Percentiles rank a stretch among this genome's conserved stretches.
Conservation (phyloP, 768 basidiomycete genomes). For the Mrakia blollopis region DNA sequence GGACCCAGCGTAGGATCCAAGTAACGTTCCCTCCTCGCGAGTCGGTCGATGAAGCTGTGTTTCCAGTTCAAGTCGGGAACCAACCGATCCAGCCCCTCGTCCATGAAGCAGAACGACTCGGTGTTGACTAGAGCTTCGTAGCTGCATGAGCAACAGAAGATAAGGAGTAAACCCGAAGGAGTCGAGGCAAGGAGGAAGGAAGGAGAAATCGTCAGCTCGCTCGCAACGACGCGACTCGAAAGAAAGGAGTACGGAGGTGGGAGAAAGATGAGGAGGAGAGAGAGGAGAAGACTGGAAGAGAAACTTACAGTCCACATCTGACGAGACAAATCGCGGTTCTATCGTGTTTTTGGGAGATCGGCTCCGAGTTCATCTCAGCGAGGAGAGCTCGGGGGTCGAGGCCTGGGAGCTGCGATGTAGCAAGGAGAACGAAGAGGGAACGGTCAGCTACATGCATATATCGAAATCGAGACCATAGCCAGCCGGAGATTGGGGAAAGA, state of each 20-base stretch:
- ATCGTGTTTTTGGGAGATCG: background rate
- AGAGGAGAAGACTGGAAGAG: too few relatives aligned
- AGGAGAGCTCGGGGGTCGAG: background rate
- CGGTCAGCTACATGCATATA: background rate
- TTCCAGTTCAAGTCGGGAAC: background rate
- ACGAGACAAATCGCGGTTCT: background rate
- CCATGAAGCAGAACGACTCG: background rate
- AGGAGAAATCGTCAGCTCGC: too few relatives aligned
- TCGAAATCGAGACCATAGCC: background rate
- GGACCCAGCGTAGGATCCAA: background rate
- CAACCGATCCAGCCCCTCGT: background rate
- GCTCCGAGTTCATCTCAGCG: background rate
- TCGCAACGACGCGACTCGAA: too few relatives aligned
- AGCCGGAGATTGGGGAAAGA: background rate
- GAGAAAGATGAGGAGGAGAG: too few relatives aligned
- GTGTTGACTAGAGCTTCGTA: background rate
- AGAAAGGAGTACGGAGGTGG: too few relatives aligned
- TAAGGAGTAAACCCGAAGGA: too few relatives aligned
- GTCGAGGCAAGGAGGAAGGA: too few relatives aligned
- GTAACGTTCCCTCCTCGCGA: background rate
- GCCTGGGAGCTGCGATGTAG: background rate
- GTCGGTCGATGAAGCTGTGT: background rate
- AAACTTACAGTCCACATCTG: background rate
- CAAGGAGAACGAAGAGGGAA: background rate
- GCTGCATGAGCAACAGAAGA: too few relatives aligned